Evolutionary conservation across 768 basidiomycete species (phyloP).

Genomic region (Mrakia blollopis): DNA sequence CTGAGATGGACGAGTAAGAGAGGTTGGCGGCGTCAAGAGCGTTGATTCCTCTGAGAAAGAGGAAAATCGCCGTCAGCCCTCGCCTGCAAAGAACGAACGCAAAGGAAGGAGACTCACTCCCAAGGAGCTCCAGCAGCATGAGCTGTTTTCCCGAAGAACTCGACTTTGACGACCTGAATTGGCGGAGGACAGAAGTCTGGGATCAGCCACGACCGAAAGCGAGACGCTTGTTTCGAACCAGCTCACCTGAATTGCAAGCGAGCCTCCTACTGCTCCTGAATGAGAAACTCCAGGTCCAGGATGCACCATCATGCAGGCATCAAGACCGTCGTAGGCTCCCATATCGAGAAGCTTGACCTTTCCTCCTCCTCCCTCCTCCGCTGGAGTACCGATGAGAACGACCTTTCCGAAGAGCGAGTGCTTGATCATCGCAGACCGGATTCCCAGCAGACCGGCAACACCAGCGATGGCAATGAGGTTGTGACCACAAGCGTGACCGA

Average conservation of each 20-base stretch:
- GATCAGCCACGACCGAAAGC: neutral
- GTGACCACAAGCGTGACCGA: conserved; percentile 37
- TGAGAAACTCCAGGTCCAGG: neutral
- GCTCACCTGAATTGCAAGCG: conserved; percentile 14
- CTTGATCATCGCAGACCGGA: conserved; percentile 35
- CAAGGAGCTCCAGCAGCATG: conserved; percentile 35
- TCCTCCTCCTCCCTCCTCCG: conserved; percentile 39
- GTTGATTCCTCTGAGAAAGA: conserved; percentile 18
- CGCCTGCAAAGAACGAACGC: too few species aligned
- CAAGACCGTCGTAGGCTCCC: conserved; percentile 36
- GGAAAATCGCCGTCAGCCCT: neutral
- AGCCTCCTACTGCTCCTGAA: neutral
- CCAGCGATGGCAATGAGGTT: conserved; percentile 39
- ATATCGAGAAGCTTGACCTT: conserved; percentile 36
- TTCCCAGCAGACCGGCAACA: conserved; percentile 34
- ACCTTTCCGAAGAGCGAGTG: conserved; percentile 35
- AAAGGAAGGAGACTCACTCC: neutral
- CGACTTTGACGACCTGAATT: conserved; percentile 27
- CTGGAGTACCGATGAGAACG: conserved; percentile 38
- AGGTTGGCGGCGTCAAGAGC: conserved; percentile 72
- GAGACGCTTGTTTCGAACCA: too few species aligned
- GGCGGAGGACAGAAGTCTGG: neutral
- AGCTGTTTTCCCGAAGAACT: conserved; percentile 36
- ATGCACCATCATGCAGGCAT: conserved; percentile 38
- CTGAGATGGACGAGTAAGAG: conserved; percentile 71